Evolutionary conservation across 2,329 filamentous ascomycete genomes (phyloP).

Genomic region (Penicillium sp.): DNA sequence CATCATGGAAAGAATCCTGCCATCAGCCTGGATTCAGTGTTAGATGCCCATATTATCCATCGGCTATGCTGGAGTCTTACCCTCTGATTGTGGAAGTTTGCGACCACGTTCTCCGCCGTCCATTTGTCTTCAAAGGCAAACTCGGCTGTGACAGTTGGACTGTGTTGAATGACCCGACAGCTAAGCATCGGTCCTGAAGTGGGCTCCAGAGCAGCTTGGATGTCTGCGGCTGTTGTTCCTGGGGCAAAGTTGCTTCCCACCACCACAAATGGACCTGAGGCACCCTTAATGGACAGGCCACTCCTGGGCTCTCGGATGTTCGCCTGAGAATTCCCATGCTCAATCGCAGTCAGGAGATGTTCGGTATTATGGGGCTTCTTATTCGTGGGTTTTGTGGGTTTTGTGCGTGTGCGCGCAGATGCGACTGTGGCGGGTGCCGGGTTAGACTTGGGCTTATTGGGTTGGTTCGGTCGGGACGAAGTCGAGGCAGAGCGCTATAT

Average conservation of each 20-base stretch:
- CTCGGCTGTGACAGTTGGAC: slow-evolving; percentile 57
- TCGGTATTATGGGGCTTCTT: slow-evolving; percentile 34
- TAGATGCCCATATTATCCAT: slow-evolving; percentile 7
- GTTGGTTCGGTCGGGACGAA: slow-evolving; percentile 35
- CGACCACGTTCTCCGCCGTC: slow-evolving; percentile 55
- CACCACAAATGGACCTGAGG: slow-evolving; percentile 52
- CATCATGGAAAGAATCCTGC: slow-evolving; percentile 54
- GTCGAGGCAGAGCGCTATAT: slow-evolving; percentile 40
- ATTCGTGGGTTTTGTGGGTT: slow-evolving; percentile 21
- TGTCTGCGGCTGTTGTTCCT: slow-evolving; percentile 62
- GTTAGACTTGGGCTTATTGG: slow-evolving; percentile 39
- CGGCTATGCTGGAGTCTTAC: slow-evolving; percentile 31
- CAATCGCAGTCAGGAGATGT: slow-evolving; percentile 30
- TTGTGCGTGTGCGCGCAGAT: slow-evolving; percentile 20
- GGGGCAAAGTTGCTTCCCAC: slow-evolving; percentile 60
- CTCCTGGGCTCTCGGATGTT: slow-evolving; percentile 29
- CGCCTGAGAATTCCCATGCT: slow-evolving; percentile 28
- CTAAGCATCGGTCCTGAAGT: slow-evolving; percentile 50
- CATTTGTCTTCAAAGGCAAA: slow-evolving; percentile 53
- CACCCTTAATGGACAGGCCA: slow-evolving; percentile 53
- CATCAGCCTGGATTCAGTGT: slow-evolving; percentile 50
- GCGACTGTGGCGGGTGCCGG: slow-evolving; percentile 29
- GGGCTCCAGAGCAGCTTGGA: slow-evolving; percentile 55
- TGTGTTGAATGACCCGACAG: slow-evolving; percentile 50
- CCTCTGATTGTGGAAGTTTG: slow-evolving; percentile 59